phyloP scores from a whole-genome alignment of 2,329 filamentous ascomycete genomes.

The Alternaria atra region DNA sequence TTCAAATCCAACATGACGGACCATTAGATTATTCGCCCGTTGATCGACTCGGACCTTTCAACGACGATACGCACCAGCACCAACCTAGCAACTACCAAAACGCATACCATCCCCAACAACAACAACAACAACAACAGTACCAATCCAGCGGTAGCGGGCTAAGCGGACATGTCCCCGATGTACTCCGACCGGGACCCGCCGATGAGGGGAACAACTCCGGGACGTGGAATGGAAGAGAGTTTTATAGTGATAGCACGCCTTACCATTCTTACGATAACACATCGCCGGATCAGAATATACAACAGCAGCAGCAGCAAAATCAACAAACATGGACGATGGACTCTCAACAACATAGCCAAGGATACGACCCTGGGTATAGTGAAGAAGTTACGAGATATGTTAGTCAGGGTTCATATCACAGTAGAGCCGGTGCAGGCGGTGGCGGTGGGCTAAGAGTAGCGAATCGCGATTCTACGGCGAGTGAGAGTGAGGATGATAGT shows the following conservation, averaged over 20 bases:
- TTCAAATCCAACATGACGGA: conserved; percentile 3
- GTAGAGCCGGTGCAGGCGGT: conserved; percentile 10
- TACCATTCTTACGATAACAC: conserved; percentile 13
- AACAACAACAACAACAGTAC: conserved; percentile 19
- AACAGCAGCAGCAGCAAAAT: conserved; percentile 12
- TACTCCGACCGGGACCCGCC: conserved; percentile 30
- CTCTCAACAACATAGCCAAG: conserved; percentile 11
- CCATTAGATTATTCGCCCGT: conserved; percentile 53
- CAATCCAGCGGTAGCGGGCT: conserved; percentile 20
- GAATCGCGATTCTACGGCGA: conserved; percentile 48
- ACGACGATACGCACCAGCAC: conserved; percentile 6
- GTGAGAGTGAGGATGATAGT: conserved; percentile 21
- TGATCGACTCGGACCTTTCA: conserved; percentile 41
- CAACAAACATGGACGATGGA: conserved; percentile 7
- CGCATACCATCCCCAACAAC: conserved; percentile 20
- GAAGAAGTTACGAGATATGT: conserved; percentile 14
- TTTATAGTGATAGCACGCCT: conserved; percentile 14
- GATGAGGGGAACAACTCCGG: conserved; percentile 1
- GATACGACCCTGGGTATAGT: conserved; percentile 1
- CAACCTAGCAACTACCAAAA: conserved; percentile 22
- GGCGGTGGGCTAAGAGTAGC: conserved; percentile 54
- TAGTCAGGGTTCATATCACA: conserved; percentile 14
- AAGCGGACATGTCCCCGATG: conserved; percentile 23
- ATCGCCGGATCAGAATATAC: background rate
- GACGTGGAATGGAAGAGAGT: conserved; percentile 13